Evolutionary conservation across 371 early-diverging fungal species (phyloP), one percentile per base, ranked within the genome.

Genomic region (Dichotomocladium elegans): DNA sequence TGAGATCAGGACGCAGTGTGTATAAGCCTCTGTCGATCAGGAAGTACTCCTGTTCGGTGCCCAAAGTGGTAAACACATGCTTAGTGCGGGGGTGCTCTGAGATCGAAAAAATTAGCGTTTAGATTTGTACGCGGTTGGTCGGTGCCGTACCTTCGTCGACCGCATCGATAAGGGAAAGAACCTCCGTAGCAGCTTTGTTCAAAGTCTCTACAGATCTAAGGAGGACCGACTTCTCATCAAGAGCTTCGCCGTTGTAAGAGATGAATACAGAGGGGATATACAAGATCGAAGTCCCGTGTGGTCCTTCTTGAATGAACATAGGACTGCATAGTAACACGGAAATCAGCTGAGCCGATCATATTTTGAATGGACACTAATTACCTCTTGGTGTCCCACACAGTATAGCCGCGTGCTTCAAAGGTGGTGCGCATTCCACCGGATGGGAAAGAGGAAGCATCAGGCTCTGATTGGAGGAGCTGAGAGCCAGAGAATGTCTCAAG

Each of bases 391-490:
- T 96, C 97, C 99, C 99, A 98, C 66, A 96, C 91, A 59, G 97
- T 98, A 83, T 98, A 98, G 56, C 99, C 97, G 72, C 97, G 93
- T 52, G 97, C 99, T 81, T 98, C 97, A 69, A 98, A 98, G 51
- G 99, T 98, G 57, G 91, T 80, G 61, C 97, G 88, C 87, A 96
- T 92, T 63, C 99, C 97, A 68, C 99, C 99, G 54, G 92, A 92
- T 57, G 99, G 99, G 88, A 98, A 98, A 42, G 93, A 93, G n/a
- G 97, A 97, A 8, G 99, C 99, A 81, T 98, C 99, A 41, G 99
- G 97, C 77, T 98, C 99, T 17, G 96, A 91, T 81, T 98, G 99
- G 57, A 98, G 78, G 53, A 98, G 83, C 76, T 95, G 93, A 53
- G 90, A 86, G 33, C 99, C 99, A 43, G 96, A 95, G 81, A 98